A percentile compares a stretch with the other conserved stretches of the same genome.
These are phyloP conservation scores for Penicillium subrubescens DNA, from an alignment of 495 filamentous ascomycete genomes.

Conservation along the genomic window DNA sequence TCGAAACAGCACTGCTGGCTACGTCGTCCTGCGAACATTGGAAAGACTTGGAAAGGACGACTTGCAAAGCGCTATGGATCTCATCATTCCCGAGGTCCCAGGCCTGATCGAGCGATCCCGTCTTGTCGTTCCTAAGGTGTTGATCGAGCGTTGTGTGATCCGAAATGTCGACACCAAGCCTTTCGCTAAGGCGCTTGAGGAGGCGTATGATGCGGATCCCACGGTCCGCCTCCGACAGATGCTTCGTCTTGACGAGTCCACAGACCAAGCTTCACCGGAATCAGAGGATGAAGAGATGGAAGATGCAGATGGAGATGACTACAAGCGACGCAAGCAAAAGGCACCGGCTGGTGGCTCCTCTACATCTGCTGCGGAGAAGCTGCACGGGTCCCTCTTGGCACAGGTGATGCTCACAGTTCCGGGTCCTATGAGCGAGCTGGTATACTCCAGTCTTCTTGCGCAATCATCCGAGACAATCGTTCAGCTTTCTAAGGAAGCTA, in stretches of 20 bases:
- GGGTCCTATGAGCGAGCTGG: constrained; percentile 56
- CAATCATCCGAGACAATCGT: constrained; percentile 44
- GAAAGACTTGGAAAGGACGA: constrained; percentile 85
- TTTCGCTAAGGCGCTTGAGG: constrained; percentile 61
- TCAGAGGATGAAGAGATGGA: constrained; percentile 32
- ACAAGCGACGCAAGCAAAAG: constrained; percentile 31
- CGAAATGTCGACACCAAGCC: constrained; percentile 62
- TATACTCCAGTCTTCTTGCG: constrained; percentile 57
- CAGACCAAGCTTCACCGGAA: constrained; percentile 21
- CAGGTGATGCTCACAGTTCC: constrained; percentile 65
- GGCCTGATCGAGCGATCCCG: constrained; percentile 71
- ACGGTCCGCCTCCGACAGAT: constrained; percentile 57
- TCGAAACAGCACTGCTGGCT: constrained; percentile 86
- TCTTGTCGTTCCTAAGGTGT: constrained; percentile 71
- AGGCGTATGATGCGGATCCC: constrained; percentile 58
- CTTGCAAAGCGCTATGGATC: constrained; percentile 65
- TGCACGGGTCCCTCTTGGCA: constrained; percentile 66
- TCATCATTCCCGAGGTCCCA: constrained; percentile 68
- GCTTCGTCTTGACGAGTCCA: constrained; percentile 49
- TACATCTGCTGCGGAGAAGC: constrained; percentile 46
- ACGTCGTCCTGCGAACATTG: constrained; percentile 76
- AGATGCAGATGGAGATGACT: constrained; percentile 36
- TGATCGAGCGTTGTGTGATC: constrained; percentile 81
- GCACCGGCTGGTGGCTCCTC: constrained; percentile 17
- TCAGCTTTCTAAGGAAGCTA: constrained; percentile 57